These are phyloP conservation scores for Colletotrichum eremochloae DNA, from an alignment of 2,329 filamentous ascomycete species.

Conservation along the genomic window DNA sequence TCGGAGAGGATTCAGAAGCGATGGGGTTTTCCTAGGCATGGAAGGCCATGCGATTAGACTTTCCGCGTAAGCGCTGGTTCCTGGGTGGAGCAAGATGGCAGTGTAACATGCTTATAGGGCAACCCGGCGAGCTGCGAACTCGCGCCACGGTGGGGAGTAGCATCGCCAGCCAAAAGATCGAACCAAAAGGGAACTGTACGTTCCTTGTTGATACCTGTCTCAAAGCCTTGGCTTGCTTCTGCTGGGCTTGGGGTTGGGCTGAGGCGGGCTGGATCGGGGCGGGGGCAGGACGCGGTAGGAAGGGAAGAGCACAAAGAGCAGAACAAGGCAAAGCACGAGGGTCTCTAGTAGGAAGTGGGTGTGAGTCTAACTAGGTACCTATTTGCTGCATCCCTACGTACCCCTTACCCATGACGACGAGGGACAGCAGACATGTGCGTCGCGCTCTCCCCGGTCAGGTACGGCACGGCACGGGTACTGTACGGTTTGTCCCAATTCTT, in stretches of 20 bases:
- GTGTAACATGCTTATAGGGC: slow-evolving; percentile 11
- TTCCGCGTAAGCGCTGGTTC: slow-evolving; percentile 14
- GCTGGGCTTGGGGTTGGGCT: background rate
- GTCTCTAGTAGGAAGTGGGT: background rate
- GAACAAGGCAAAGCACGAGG: slow-evolving; percentile 2
- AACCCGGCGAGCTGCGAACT: background rate
- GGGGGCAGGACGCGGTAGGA: background rate
- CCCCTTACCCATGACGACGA: slow-evolving; percentile 1
- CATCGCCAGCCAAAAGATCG: slow-evolving; percentile 25
- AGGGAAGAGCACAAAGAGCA: too few relatives aligned
- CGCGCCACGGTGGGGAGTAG: background rate
- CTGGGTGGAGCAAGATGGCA: slow-evolving; percentile 12
- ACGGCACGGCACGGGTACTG: slow-evolving; percentile 19
- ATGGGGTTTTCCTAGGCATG: background rate
- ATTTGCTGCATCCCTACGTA: background rate
- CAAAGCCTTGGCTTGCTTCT: slow-evolving; percentile 28
- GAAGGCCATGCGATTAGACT: slow-evolving; percentile 20
- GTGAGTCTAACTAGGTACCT: background rate
- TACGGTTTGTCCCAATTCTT: background rate
- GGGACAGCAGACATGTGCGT: slow-evolving; percentile 9
- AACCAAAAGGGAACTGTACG: slow-evolving; percentile 1
- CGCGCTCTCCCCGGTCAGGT: background rate
- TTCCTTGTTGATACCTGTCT: slow-evolving; percentile 16
- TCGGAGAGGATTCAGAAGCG: background rate
- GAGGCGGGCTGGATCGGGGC: background rate